A percentile compares a stretch with the other conserved stretches of the same genome.
Evolutionary conservation across 2,329 filamentous ascomycete species (phyloP).

Genomic region (Ophiosphaerella herpotricha): DNA sequence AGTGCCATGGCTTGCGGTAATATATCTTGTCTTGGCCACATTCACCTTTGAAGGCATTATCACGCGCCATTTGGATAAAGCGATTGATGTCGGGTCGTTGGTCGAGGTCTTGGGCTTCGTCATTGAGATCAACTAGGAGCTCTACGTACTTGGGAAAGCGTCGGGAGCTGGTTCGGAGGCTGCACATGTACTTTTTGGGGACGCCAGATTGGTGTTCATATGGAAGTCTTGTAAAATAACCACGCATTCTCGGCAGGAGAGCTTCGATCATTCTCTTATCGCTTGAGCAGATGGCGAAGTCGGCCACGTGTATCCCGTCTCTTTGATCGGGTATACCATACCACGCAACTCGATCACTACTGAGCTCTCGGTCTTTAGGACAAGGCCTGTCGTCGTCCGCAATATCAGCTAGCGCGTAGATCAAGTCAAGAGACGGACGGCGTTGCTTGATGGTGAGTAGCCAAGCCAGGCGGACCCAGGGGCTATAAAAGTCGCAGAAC

Average conservation of each 20-base stretch:
- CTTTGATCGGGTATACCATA: constrained; percentile 73
- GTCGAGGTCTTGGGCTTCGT: constrained; percentile 41
- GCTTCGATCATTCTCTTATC: constrained; percentile 75
- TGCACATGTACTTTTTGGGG: constrained; percentile 60
- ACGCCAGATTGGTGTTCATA: constrained; percentile 45
- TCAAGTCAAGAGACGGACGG: constrained; percentile 67
- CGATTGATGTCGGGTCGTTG: constrained; percentile 60
- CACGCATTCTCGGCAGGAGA: constrained; percentile 72
- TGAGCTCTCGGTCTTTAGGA: constrained; percentile 60
- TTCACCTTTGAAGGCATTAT: constrained; percentile 52
- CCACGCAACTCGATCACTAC: constrained; percentile 65
- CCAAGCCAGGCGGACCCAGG: constrained; percentile 86
- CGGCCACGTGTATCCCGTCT: constrained; percentile 65
- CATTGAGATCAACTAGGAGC: constrained; percentile 59
- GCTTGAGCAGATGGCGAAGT: constrained; percentile 75
- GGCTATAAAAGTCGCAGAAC: constrained; percentile 77
- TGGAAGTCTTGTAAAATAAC: constrained; percentile 61
- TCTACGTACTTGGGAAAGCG: constrained; percentile 63
- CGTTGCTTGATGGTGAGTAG: constrained; percentile 75
- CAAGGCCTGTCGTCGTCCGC: constrained; percentile 61
- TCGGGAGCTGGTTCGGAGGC: constrained; percentile 66
- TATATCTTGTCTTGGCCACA: constrained; percentile 69
- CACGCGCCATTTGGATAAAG: constrained; percentile 67
- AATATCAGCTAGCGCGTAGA: constrained; percentile 71
- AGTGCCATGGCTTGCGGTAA: constrained; percentile 73